These are phyloP conservation scores for Trichosanthes truncata DNA, from an alignment of 306 rosid species.

Conservation along the genomic window DNA sequence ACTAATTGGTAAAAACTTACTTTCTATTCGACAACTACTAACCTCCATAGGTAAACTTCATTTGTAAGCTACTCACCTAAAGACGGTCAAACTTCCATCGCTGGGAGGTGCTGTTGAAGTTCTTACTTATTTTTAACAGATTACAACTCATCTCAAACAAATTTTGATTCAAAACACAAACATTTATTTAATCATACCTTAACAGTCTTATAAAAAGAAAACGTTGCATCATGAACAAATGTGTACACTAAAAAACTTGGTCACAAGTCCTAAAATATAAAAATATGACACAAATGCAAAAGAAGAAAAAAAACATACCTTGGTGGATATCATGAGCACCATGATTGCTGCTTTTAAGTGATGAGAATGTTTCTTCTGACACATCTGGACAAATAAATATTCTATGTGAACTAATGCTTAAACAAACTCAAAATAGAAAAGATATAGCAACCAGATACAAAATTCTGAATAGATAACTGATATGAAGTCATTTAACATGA, in stretches of 20 bases:
- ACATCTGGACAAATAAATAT: conserved; percentile 34
- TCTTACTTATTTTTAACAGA: background rate
- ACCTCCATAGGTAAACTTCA: background rate
- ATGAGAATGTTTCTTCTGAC: conserved; percentile 24
- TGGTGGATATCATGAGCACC: conserved; percentile 71
- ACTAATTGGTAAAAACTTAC: background rate
- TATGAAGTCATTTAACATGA: background rate
- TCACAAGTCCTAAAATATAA: background rate
- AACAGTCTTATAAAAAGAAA: background rate
- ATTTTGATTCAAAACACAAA: background rate
- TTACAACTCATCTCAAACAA: background rate
- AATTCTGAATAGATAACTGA: background rate
- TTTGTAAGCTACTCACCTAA: background rate
- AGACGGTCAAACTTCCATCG: background rate
- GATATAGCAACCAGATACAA: background rate
- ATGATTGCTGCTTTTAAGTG: conserved; percentile 35
- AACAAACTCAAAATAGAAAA: background rate
- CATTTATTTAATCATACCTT: background rate
- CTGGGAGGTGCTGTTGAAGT: background rate
- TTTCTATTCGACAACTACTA: background rate
- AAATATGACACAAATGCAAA: background rate
- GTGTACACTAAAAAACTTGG: background rate
- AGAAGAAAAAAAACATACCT: conserved; percentile 30
- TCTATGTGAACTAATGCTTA: background rate
- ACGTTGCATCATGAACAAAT: background rate